Base-by-base conservation (phyloP, 1,284 basidiomycete genomes). In the Volvariella surrecta region DNA sequence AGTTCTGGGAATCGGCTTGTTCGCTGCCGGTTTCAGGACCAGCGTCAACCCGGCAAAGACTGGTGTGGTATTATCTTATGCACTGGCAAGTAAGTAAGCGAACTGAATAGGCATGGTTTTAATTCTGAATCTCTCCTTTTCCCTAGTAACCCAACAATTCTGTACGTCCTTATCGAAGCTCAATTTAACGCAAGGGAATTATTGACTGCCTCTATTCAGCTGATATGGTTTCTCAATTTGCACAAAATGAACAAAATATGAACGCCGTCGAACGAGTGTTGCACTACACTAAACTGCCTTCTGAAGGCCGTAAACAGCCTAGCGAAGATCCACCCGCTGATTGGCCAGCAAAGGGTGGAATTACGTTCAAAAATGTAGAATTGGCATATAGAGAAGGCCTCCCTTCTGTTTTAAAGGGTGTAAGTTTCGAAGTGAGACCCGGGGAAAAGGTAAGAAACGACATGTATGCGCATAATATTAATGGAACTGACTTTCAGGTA, bases 331-430 rank as follows among this genome's bases (percentile, higher is more conserved):
- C 73, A n/a, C 74, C 78, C 1, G 53, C 70, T 0, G 64, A 71
- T 4, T 92, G 88, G 88, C 88, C 88, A 0, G 58, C 66, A 0
- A 58, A 67, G 2, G 87, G 87, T 4, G 60, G 62, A 2, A 73
- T 91, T 48, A 53, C 59, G n/a, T 81, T 90, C 58, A 65, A 68
- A 24, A 61, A 82, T 45, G 76, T 88, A 9, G 62, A 72, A 28
- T 63, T 89, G 44, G 64, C 77, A 2, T 92, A 91, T 56, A 75
- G 85, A 0, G 64, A 73, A 24, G 83, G 82, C 8, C 65, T 89
- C 2, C 87, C 88, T 0, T 64, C 80, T 16, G 87, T 90, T 0
- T 62, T 92, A 35, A 79, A 82, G 52, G 72, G 70, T 21, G 68
- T 90, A 20, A 74, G 61, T 43, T 82, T 90, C 54, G 52, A 67